Conservation (phyloP, 306 rosid genomes). For the Vigna angularis region DNA sequence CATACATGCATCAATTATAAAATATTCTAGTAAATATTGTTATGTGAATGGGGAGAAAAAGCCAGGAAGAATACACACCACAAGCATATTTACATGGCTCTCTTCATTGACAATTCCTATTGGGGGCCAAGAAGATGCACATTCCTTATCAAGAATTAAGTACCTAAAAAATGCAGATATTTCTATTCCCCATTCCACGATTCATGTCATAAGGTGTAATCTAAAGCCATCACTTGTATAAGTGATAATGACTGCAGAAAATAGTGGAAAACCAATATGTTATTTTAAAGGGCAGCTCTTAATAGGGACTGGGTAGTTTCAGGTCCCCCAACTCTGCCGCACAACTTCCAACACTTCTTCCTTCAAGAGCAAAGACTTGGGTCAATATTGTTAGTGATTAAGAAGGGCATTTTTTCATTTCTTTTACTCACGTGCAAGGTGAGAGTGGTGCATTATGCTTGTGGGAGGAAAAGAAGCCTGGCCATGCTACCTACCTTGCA, state of each 20-base stretch:
- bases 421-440: too few species aligned
- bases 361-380: too few species aligned
- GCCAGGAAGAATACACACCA: conserved; percentile 6
- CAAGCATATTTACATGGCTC: conserved; percentile 34
- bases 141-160: conserved; percentile 9
- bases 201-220: neutral
- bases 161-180: neutral
- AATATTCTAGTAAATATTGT: conserved; percentile 1
- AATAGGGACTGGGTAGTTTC: too few species aligned
- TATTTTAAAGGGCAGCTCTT: neutral
- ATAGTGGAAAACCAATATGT: neutral
- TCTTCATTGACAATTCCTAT: conserved; percentile 1
- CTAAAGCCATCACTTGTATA: neutral
- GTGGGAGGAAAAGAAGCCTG: too few species aligned
- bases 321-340: too few species aligned
- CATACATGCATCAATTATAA: conserved; percentile 11
- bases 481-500: too few species aligned
- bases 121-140: neutral
- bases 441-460: too few species aligned
- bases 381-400: too few species aligned
- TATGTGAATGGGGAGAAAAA: neutral
- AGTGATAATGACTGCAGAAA: neutral
- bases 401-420: too few species aligned
- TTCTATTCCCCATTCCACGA: neutral
- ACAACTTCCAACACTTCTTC: too few species aligned